Evolutionary conservation across 2,329 filamentous ascomycete species (phyloP).

Genomic region (Cadophora luteo-olivacea): DNA sequence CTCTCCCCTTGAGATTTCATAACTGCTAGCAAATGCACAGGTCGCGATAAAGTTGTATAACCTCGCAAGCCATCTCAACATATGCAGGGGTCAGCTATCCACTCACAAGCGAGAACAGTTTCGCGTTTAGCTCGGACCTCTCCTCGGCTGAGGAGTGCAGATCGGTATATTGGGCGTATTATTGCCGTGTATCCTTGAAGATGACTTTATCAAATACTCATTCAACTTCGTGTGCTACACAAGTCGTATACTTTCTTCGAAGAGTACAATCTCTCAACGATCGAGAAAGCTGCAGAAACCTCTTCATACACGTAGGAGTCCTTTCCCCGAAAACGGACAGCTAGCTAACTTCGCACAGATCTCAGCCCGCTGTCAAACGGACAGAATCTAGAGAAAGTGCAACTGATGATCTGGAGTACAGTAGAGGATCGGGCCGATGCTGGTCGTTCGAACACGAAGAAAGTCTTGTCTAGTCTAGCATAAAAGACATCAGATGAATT

Average conservation of each 20-base stretch:
- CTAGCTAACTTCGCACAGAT: neutral
- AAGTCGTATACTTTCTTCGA: neutral
- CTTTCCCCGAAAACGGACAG: no score
- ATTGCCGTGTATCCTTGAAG: neutral
- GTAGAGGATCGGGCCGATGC: neutral
- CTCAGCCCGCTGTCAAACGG: neutral
- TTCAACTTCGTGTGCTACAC: neutral
- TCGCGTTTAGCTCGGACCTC: constrained; percentile 15
- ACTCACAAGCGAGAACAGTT: constrained; percentile 20
- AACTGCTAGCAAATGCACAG: neutral
- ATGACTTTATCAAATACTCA: neutral
- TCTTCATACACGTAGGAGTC: neutral
- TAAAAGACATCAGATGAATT: neutral
- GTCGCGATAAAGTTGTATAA: neutral
- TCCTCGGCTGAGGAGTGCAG: neutral
- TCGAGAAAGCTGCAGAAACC: neutral
- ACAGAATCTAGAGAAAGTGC: neutral
- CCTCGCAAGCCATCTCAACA: neutral
- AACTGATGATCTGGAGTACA: neutral
- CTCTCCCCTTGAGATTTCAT: neutral
- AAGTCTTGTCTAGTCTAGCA: neutral
- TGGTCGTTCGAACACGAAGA: neutral
- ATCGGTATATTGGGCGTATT: constrained; percentile 4
- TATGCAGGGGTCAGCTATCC: constrained; percentile 1
- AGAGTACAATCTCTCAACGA: neutral